A percentile compares a stretch with the other conserved stretches of the same genome.
Conservation (phyloP, 768 basidiomycete genomes). For the Amanita rimosa region DNA sequence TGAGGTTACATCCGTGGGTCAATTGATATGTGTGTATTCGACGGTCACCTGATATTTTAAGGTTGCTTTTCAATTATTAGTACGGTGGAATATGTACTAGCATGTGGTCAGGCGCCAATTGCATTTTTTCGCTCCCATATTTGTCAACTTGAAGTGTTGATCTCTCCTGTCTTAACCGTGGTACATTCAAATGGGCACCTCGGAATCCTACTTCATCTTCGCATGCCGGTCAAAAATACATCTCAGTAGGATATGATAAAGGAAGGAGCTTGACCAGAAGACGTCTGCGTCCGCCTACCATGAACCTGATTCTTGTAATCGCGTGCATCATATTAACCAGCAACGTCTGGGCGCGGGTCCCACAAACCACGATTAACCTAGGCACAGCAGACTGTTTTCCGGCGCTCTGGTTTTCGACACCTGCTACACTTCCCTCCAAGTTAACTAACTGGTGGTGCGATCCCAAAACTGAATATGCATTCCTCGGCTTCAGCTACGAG, state of each 20-base stretch:
- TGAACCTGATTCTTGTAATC: not conserved
- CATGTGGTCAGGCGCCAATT: too few relatives aligned
- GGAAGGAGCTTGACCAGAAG: not conserved
- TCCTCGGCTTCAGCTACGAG: constrained; percentile 58
- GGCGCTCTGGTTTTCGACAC: constrained; percentile 35
- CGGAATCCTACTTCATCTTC: not conserved
- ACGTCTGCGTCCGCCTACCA: not conserved
- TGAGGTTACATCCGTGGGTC: not conserved
- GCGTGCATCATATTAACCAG: not conserved
- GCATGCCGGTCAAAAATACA: too few relatives aligned
- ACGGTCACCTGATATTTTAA: not conserved
- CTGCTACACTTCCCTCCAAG: constrained; percentile 22
- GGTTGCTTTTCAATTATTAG: not conserved
- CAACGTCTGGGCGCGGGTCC: not conserved
- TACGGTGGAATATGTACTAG: not conserved
- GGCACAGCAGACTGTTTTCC: constrained; percentile 16
- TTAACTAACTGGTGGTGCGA: constrained; percentile 43
- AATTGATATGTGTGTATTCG: not conserved
- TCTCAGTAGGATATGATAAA: too few relatives aligned
- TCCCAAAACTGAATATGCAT: constrained; percentile 42
- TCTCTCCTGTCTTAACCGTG: not conserved
- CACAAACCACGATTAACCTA: not conserved
- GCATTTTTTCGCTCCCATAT: not conserved
- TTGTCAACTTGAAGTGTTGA: not conserved
- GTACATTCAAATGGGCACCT: not conserved